Percentiles rank a stretch among this genome's conserved stretches.
These are phyloP conservation scores for Heteromeles arbutifolia DNA, from an alignment of 306 rosid species.

Conservation along the genomic window DNA sequence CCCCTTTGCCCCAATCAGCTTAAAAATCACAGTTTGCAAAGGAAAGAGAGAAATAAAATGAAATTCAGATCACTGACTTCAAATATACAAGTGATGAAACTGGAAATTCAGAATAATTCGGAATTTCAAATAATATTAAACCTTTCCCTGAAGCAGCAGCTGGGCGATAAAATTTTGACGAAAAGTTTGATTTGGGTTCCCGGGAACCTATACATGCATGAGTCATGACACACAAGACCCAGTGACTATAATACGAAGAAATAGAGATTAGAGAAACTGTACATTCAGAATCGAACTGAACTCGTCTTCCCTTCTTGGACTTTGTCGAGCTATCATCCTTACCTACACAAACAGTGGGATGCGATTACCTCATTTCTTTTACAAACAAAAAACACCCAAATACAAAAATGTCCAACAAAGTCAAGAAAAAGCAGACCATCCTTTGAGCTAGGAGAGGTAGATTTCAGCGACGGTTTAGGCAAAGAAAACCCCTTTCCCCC, in stretches of 20 bases:
- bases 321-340: constrained; percentile 69
- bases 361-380: neutral
- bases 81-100: neutral
- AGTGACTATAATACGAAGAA: neutral
- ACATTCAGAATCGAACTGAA: constrained; percentile 69
- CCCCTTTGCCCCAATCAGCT: constrained; percentile 40
- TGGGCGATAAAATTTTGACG: constrained; percentile 34
- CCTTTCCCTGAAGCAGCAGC: constrained; percentile 30
- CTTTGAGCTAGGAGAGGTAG: neutral
- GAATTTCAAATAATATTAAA: constrained; percentile 8
- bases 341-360: constrained; percentile 25
- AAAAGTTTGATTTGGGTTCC: constrained; percentile 22
- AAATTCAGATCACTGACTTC: neutral
- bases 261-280: neutral
- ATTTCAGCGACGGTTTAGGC: constrained; percentile 33
- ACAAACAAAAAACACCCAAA: neutral
- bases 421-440: constrained; percentile 23
- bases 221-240: neutral
- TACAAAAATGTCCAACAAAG: neutral
- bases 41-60: constrained; percentile 2
- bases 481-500: constrained; percentile 53
- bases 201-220: constrained; percentile 17
- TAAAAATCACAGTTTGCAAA: constrained; percentile 14
- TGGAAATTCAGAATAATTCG: constrained; percentile 9
- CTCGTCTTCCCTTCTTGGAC: constrained; percentile 59